Conservation (phyloP, 1,284 basidiomycete genomes). For the Pseudozyma sp. region DNA sequence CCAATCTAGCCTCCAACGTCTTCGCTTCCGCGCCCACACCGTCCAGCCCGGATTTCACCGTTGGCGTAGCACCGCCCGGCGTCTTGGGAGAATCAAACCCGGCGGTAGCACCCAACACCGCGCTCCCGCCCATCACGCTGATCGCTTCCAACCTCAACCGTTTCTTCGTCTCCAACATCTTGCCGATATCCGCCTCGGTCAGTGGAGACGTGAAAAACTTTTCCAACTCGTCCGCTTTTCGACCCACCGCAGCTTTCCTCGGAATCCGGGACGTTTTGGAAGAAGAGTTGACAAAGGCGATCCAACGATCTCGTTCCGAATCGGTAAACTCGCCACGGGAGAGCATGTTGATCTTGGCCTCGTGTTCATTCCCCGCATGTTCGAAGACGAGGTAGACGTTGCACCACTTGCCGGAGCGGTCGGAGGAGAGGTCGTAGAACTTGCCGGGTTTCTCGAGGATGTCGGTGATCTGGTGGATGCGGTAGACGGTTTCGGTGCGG, state of each 20-base stretch:
- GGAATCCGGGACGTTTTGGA: constrained; percentile 31
- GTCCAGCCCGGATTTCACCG: not conserved
- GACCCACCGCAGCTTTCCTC: constrained; percentile 17
- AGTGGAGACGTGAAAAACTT: constrained; percentile 48
- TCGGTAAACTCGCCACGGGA: constrained; percentile 45
- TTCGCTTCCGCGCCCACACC: not conserved
- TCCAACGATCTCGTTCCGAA: constrained; percentile 55
- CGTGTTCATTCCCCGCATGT: constrained; percentile 47
- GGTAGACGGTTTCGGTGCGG: constrained; percentile 77
- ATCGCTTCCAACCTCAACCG: constrained; percentile 31
- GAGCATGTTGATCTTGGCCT: constrained; percentile 43
- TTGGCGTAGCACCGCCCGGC: not conserved
- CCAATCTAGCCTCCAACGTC: constrained; percentile 74
- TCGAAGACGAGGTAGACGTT: constrained; percentile 55
- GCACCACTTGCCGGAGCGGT: constrained; percentile 49
- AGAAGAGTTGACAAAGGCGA: constrained; percentile 17
- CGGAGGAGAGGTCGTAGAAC: constrained; percentile 79
- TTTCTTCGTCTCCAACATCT: constrained; percentile 53
- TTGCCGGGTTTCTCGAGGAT: constrained; percentile 74
- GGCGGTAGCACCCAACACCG: constrained; percentile 5
- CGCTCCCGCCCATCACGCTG: constrained; percentile 29
- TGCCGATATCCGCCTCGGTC: constrained; percentile 57
- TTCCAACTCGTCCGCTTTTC: constrained; percentile 54
- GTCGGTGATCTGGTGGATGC: constrained; percentile 80
- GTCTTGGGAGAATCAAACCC: constrained; percentile 9